Evolutionary conservation across 345 rosid species (phyloP), one percentile per base, ranked within the genome.

Genomic region (Noccaea caerulescens): DNA sequence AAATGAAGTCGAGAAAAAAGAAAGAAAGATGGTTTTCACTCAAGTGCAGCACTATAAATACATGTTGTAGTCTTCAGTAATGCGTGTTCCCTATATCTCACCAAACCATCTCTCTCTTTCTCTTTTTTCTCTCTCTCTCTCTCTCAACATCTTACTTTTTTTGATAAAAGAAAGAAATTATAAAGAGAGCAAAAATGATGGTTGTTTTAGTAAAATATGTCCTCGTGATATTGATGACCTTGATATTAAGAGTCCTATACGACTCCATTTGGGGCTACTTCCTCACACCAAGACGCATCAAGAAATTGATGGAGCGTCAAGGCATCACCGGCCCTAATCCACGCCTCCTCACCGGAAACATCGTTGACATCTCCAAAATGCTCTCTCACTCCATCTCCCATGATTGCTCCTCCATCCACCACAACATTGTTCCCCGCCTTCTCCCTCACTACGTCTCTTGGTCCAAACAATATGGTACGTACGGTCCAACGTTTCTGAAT

Each of bases 281-380:
- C 72, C 38, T 88, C 45, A 87, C 73, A 16, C 99, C 98, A 9
- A 84, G 85, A 73, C 92, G 93, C 74, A 91, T 94, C 83, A 82
- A 69, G 49, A 86, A 77, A 44, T 64, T 80, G 1, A 89, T 94
- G 98, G 87, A 75, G 61, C 81, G 75, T 79, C 99, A 94, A 85
- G 99, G 96, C 0, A 92, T 94, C 72, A 83, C 80, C 78, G 99
- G 99, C 39, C 99, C 99, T 5, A 76, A 76, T 14, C 92, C 98
- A 20, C 82, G 87, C 37, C 83, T 79, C 47, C 79, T 94, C 8
- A 82, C 85, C 23, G 98, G 98, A 16, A 91, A 94, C 90, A 82
- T 94, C 70, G 32, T 74, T n/a, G 93, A 91, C 32, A 78, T 88
- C 77, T 74, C 88, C 50, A 45, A 84, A n/a, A 80, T 91, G 14